These are phyloP conservation scores for Nakaseomyces sp. DNA, from an alignment of 1,139 yeast species.

Conservation along the genomic window DNA sequence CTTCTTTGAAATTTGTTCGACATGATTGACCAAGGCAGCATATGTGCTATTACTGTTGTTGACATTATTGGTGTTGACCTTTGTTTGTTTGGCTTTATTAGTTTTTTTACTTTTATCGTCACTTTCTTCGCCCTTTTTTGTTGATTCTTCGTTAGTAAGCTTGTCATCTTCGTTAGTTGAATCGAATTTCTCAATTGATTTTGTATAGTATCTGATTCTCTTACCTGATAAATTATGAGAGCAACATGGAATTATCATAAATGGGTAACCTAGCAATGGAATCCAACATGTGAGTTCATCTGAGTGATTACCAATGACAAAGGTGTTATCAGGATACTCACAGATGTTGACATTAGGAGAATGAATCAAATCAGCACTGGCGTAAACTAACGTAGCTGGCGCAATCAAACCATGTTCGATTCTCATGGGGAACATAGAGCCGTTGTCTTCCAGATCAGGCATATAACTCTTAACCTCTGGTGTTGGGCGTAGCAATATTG, in stretches of 20 bases:
- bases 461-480: constrained; percentile 47
- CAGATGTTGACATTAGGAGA: constrained; percentile 59
- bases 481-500: constrained; percentile 57
- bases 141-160: neutral
- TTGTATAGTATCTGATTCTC: constrained; percentile 45
- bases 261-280: constrained; percentile 78
- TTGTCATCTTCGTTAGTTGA: neutral
- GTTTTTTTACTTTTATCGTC: neutral
- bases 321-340: constrained; percentile 60
- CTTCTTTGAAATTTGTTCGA: constrained; percentile 52
- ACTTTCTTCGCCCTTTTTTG: neutral
- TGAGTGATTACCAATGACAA: constrained; percentile 88
- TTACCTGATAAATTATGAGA: constrained; percentile 80
- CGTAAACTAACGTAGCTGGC: constrained; percentile 30
- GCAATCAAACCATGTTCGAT: constrained; percentile 32
- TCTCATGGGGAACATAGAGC: constrained; percentile 50
- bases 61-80: constrained; percentile 9
- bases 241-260: constrained; percentile 91
- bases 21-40: constrained; percentile 79
- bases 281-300: constrained; percentile 96
- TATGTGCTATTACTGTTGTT: constrained; percentile 51
- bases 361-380: constrained; percentile 36
- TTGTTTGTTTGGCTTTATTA: constrained; percentile 8
- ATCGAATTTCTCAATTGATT: constrained; percentile 4
- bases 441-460: constrained; percentile 51